phyloP scores from a whole-genome alignment of 2,329 filamentous ascomycete genomes.

The Aspergillus ruber region DNA sequence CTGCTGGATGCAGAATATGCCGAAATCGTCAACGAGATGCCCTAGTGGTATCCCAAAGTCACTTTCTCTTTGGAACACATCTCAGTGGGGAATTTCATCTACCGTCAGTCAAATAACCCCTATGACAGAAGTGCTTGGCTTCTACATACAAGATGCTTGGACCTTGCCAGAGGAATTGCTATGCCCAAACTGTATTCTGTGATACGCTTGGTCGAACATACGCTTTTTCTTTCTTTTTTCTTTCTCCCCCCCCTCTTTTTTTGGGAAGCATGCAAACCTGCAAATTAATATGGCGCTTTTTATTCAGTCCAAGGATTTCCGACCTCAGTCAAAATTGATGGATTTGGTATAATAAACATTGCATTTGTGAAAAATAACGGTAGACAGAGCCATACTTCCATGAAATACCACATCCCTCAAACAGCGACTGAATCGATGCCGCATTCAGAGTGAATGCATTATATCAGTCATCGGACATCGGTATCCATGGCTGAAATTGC shows the following conservation, averaged over 20 bases:
- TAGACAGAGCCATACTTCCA: too few species aligned
- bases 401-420: too few species aligned
- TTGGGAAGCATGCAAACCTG: background rate
- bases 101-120: background rate
- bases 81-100: background rate
- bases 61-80: too few species aligned
- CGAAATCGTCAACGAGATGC: background rate
- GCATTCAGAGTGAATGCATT: too few species aligned
- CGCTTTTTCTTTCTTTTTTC: too few species aligned
- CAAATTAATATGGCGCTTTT: background rate
- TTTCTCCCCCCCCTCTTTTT: too few species aligned
- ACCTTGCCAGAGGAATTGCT: background rate
- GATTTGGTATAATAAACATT: too few species aligned
- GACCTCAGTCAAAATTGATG: too few species aligned
- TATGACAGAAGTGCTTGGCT: background rate
- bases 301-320: background rate
- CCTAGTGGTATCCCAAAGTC: background rate
- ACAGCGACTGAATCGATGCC: too few species aligned
- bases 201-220: background rate
- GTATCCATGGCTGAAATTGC: too few species aligned
- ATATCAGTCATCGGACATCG: too few species aligned
- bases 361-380: too few species aligned
- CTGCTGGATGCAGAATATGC: background rate
- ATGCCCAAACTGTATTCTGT: background rate
- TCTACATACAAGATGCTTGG: background rate